Evolutionary conservation across 140 eudicot genomes (phyloP), one percentile per base, ranked within the genome.

Genomic region (Erigeron philadelphicus): DNA sequence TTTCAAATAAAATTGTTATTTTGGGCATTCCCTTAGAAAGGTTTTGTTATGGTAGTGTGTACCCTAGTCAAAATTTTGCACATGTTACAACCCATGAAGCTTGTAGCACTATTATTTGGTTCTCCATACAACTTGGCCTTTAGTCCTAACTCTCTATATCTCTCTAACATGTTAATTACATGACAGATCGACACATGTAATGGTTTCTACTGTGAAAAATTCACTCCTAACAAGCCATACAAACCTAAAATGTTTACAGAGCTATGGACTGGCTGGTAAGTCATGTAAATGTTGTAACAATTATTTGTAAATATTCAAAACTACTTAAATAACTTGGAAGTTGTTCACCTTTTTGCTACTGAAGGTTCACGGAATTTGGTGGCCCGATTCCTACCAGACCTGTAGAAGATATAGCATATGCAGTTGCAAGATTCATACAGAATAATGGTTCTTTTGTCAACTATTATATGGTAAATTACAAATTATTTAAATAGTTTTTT

Each of bases 221-320:
- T 86, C 69, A 76, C 61, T 52, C 98, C 98, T 18, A 83, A 84
- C 79, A 82, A 79, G 67, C 78, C 84, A 23, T 74, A 83, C 70
- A 92, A 92, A 53, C 98, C 98, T 15, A 92, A 92, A 75, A 92
- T 92, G 98, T 92, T 82, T 79, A 92, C 98, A 8, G 98, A 92
- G 81, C 78, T 70, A 77, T 92, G 96, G 96, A 86, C 86, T 83
- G 98, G 96, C 74, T 92, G 98, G 98, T 90, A 78, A 78, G 75
- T 73, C 77, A 73, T 77, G 67, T 66, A 50, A 52, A 70, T 78
- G 8, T 68, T 58, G 15, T 73, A 66, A 42, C n/a, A n/a, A 40
- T 13, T 61, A 21, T 61, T 60, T 8, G 16, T 5, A 60, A 60
- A 55, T 53, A 68, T 54, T 58, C 73, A 58, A 11, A 69, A 40